phyloP scores from a whole-genome alignment of 805 yeast species.

The Myxozyma neotropica region DNA sequence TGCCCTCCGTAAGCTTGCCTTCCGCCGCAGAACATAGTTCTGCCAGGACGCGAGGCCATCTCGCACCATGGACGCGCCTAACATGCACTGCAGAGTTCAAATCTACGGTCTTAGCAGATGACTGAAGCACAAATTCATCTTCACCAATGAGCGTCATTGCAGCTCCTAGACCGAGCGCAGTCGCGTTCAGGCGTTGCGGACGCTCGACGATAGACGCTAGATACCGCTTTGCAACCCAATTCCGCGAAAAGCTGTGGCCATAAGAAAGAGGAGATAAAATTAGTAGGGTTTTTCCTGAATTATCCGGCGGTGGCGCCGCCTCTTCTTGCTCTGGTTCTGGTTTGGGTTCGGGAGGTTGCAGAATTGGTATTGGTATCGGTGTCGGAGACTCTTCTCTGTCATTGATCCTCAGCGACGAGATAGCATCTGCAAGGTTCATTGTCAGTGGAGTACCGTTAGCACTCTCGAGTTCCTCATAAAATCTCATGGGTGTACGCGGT shows the following conservation, averaged over 20 bases:
- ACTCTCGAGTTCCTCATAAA: background rate
- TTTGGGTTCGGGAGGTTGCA: no score
- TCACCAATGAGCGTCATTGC: constrained; percentile 71
- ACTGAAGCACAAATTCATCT: constrained; percentile 36
- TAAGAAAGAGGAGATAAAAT: constrained; percentile 70
- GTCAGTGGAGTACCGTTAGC: background rate
- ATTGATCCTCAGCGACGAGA: background rate
- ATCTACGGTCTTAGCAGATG: constrained; percentile 5
- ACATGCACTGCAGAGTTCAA: constrained; percentile 55
- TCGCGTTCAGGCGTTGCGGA: constrained; percentile 76
- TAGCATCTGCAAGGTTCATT: background rate
- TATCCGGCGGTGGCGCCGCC: background rate
- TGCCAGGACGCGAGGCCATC: constrained; percentile 65
- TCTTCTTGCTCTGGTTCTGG: background rate
- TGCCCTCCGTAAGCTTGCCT: constrained; percentile 53
- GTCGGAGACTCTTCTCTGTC: background rate
- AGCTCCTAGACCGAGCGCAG: constrained; percentile 76
- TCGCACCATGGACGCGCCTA: constrained; percentile 66
- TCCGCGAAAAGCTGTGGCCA: constrained; percentile 71
- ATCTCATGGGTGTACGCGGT: constrained; percentile 1
- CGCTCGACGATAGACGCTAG: constrained; percentile 73
- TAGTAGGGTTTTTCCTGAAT: constrained; percentile 43
- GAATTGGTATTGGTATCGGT: background rate
- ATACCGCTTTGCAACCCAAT: constrained; percentile 73
- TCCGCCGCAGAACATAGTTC: constrained; percentile 63